Evolutionary conservation across 306 rosid species (phyloP).

Genomic region (Ormosia emarginata): DNA sequence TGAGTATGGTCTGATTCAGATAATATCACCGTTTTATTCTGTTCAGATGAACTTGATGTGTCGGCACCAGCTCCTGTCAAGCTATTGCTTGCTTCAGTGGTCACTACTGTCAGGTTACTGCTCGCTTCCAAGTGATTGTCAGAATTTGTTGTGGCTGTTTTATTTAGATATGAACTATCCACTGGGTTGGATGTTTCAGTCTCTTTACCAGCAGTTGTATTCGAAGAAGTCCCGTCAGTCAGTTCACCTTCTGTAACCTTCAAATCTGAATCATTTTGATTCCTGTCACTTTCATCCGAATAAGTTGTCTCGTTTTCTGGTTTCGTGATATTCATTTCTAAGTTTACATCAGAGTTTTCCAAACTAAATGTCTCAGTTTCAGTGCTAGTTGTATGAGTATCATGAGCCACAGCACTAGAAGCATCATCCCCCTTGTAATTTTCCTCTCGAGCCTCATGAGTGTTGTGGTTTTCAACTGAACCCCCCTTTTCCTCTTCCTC

Average conservation of each 20-base stretch:
- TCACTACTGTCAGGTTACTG: constrained; percentile 25
- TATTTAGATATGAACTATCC: constrained; percentile 28
- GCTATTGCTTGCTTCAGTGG: constrained; percentile 30
- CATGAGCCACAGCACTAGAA: constrained; percentile 95
- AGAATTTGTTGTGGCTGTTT: constrained; percentile 22
- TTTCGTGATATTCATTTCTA: constrained; percentile 25
- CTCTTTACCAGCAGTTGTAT: constrained; percentile 29
- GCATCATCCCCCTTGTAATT: constrained; percentile 92
- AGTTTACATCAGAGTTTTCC: constrained; percentile 41
- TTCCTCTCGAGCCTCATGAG: constrained; percentile 92
- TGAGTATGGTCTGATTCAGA: constrained; percentile 26
- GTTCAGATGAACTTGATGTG: constrained; percentile 35
- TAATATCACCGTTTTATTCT: constrained; percentile 16
- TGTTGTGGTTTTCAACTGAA: constrained; percentile 41
- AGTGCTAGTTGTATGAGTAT: constrained; percentile 41
- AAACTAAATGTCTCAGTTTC: constrained; percentile 37
- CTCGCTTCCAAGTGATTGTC: constrained; percentile 30
- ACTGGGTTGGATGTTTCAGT: constrained; percentile 27
- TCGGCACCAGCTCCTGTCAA: constrained; percentile 12
- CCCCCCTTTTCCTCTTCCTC: constrained; percentile 48
- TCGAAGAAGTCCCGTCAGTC: constrained; percentile 30
- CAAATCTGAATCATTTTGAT: constrained; percentile 33
- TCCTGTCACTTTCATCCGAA: constrained; percentile 27
- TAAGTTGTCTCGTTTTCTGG: constrained; percentile 25
- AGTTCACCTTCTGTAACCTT: constrained; percentile 36